Conservation (phyloP, 805 yeast genomes). For the Candida rishiriensis region DNA sequence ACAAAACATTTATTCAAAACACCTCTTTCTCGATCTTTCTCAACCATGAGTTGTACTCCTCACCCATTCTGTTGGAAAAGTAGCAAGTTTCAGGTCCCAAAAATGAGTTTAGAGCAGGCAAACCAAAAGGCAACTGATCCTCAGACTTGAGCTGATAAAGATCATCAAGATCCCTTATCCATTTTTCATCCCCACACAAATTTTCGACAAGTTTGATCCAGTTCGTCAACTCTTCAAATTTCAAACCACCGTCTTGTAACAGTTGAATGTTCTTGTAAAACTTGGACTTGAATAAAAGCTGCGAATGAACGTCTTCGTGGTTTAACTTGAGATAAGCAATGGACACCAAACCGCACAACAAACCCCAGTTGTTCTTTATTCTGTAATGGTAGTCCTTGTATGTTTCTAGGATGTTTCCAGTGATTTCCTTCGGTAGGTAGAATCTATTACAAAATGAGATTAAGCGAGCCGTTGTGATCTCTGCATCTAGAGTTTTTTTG, state of each 20-base stretch:
- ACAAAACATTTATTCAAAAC: no score
- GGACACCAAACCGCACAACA: conserved; percentile 62
- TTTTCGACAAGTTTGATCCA: conserved; percentile 53
- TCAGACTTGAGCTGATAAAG: conserved; percentile 31
- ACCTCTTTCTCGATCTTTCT: conserved; percentile 21
- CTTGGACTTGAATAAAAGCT: conserved; percentile 45
- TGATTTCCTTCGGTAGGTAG: conserved; percentile 51
- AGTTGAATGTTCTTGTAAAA: conserved; percentile 48
- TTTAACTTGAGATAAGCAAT: conserved; percentile 55
- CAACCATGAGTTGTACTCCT: conserved; percentile 32
- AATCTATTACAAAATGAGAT: conserved; percentile 57
- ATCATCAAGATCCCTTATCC: conserved; percentile 49
- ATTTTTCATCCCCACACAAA: conserved; percentile 50
- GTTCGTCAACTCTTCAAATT: conserved; percentile 43
- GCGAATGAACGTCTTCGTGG: conserved; percentile 38
- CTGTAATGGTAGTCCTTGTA: conserved; percentile 47
- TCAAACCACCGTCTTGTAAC: conserved; percentile 49
- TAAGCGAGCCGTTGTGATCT: conserved; percentile 34
- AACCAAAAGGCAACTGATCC: conserved; percentile 26
- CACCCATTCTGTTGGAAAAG: conserved; percentile 27
- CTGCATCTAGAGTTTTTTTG: conserved; percentile 12
- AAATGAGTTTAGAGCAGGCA: conserved; percentile 20
- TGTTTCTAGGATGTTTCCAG: conserved; percentile 46
- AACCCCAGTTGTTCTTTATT: conserved; percentile 61
- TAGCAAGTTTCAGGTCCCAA: conserved; percentile 19